These are phyloP conservation scores for Notholithocarpus densiflorus DNA, from an alignment of 306 rosid genomes.

Conservation along the genomic window DNA sequence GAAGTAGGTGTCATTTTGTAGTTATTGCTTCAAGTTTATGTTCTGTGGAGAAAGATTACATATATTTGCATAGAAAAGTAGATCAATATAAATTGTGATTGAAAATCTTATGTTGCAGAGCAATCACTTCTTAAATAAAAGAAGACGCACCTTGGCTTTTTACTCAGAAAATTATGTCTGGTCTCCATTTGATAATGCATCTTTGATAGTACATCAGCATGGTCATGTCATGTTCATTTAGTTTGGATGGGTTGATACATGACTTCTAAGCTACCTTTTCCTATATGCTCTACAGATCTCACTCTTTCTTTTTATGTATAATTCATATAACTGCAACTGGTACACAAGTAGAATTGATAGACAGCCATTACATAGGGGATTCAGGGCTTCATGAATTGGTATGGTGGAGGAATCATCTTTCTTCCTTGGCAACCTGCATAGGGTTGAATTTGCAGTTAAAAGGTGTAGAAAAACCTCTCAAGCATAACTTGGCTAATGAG, in stretches of 20 bases:
- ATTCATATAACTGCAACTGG: neutral
- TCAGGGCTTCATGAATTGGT: constrained; percentile 6
- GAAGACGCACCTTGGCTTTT: too few relatives aligned
- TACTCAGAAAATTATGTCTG: neutral
- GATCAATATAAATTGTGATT: too few relatives aligned
- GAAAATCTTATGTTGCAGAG: too few relatives aligned
- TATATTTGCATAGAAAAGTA: too few relatives aligned
- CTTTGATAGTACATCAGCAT: neutral
- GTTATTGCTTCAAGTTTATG: neutral
- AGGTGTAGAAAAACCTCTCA: neutral
- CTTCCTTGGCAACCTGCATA: constrained; percentile 27
- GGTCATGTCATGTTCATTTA: neutral
- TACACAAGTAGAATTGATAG: neutral
- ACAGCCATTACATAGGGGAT: neutral
- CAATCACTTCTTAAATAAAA: too few relatives aligned
- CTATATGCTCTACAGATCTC: neutral
- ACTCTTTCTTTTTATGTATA: neutral
- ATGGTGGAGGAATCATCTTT: constrained; percentile 30
- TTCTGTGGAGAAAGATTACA: neutral
- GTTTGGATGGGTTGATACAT: neutral
- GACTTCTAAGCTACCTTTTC: neutral
- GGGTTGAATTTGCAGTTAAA: neutral
- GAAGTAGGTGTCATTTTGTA: too few relatives aligned
- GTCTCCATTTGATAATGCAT: neutral
- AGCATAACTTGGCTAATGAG: too few relatives aligned